phyloP scores from a whole-genome alignment of 805 yeast genomes.

The Kazachstania psychrophila region DNA sequence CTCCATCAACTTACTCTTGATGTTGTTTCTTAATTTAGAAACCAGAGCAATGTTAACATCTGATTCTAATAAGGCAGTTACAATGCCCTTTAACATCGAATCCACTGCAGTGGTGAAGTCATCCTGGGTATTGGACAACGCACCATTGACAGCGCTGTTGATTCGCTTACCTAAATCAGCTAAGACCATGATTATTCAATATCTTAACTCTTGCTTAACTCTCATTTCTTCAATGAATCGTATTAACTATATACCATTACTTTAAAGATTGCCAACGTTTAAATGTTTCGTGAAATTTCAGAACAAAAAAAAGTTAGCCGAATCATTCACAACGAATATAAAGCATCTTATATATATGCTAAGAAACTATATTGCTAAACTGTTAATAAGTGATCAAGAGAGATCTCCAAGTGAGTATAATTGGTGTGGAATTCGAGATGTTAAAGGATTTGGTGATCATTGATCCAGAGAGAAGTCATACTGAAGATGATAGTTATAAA shows the following conservation, averaged over 20 bases:
- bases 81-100: slow-evolving; percentile 72
- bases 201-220: no score
- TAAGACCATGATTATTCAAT: slow-evolving; percentile 52
- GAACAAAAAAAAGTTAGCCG: no score
- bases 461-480: slow-evolving; percentile 31
- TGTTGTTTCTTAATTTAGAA: slow-evolving; percentile 60
- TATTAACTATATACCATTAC: no score
- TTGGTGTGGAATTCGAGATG: no score
- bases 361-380: no score
- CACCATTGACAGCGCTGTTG: slow-evolving; percentile 60
- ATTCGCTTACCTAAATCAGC: slow-evolving; percentile 74
- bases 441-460: slow-evolving; percentile 30
- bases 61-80: slow-evolving; percentile 84
- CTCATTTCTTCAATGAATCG: no score
- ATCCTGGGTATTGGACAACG: slow-evolving; percentile 48
- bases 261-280: no score
- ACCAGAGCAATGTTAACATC: slow-evolving; percentile 89
- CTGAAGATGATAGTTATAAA: slow-evolving; percentile 26
- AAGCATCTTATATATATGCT: no score
- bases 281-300: no score
- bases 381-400: no score
- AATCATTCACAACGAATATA: no score
- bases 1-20: slow-evolving; percentile 48
- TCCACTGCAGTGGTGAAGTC: slow-evolving; percentile 54
- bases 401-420: no score